Evolutionary conservation across 768 basidiomycete species (phyloP).

Genomic region (Lyophyllum decastes): DNA sequence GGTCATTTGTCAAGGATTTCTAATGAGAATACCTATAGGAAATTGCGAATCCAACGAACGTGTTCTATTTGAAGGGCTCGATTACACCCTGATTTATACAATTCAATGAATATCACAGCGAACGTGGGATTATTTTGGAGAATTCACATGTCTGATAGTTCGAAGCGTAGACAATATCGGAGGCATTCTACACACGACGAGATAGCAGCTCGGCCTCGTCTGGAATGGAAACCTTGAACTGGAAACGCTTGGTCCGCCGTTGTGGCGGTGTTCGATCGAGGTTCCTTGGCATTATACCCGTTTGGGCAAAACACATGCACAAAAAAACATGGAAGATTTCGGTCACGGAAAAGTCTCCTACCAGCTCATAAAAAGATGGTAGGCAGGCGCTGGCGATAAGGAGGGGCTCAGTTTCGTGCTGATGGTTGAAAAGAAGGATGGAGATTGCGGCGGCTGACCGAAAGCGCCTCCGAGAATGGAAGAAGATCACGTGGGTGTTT

Average conservation of each 20-base stretch:
- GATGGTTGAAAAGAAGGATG: neutral
- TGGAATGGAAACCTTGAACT: neutral
- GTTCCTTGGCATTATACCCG: neutral
- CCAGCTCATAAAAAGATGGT: too few species aligned
- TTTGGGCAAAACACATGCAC: neutral
- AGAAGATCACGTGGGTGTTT: conserved; percentile 4
- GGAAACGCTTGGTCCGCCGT: neutral
- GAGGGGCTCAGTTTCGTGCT: too few species aligned
- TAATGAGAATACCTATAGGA: neutral
- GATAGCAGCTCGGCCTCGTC: neutral
- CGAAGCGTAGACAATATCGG: neutral
- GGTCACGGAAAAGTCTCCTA: too few species aligned
- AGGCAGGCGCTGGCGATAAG: neutral
- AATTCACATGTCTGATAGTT: neutral
- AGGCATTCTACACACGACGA: neutral
- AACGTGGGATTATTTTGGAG: neutral
- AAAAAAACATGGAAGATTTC: neutral
- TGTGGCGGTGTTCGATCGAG: conserved; percentile 6
- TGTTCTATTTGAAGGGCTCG: neutral
- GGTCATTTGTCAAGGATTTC: neutral
- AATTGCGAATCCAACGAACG: neutral
- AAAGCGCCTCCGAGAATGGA: neutral
- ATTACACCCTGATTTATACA: neutral
- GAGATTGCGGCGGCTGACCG: neutral
- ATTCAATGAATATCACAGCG: neutral